Evolutionary conservation across 768 basidiomycete species (phyloP).

Genomic region (Tricholoma matsutake): DNA sequence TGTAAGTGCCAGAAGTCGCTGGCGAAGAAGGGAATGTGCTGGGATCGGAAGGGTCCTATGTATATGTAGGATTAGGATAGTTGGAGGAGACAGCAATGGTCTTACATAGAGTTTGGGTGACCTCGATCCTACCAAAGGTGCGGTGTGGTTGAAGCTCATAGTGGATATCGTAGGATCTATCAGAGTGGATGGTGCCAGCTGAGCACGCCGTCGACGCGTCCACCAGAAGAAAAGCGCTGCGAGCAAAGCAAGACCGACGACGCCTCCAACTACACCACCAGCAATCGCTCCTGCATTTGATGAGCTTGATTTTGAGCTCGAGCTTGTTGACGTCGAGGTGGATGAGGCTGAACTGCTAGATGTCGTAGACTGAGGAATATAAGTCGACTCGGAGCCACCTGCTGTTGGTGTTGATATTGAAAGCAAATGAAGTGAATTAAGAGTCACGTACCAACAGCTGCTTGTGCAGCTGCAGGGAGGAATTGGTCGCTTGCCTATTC

Average conservation of each 20-base stretch:
- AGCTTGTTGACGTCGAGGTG: background rate
- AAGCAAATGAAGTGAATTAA: background rate
- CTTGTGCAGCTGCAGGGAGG: constrained; percentile 28
- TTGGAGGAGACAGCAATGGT: background rate
- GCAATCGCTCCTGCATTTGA: constrained; percentile 51
- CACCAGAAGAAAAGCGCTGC: constrained; percentile 29
- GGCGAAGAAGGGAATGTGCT: constrained; percentile 36
- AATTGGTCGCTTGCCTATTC: constrained; percentile 29
- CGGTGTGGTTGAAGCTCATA: constrained; percentile 14
- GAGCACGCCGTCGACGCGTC: constrained; percentile 22
- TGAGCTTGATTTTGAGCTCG: constrained; percentile 13
- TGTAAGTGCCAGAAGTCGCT: constrained; percentile 6
- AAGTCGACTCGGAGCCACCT: constrained; percentile 37
- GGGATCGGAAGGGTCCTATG: constrained; percentile 39
- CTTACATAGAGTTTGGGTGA: constrained; percentile 40
- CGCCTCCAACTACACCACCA: constrained; percentile 59
- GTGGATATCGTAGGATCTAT: constrained; percentile 11
- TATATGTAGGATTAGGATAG: constrained; percentile 4
- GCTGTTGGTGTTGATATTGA: background rate
- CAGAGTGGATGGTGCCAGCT: constrained; percentile 21
- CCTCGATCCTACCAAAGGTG: constrained; percentile 17
- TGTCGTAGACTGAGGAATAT: constrained; percentile 20
- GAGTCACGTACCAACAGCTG: constrained; percentile 18
- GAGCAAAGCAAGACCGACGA: constrained; percentile 45
- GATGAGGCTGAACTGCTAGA: constrained; percentile 5